phyloP scores from a whole-genome alignment of 108 stramenopile species.

The Pseudonitzschia multiseries region DNA sequence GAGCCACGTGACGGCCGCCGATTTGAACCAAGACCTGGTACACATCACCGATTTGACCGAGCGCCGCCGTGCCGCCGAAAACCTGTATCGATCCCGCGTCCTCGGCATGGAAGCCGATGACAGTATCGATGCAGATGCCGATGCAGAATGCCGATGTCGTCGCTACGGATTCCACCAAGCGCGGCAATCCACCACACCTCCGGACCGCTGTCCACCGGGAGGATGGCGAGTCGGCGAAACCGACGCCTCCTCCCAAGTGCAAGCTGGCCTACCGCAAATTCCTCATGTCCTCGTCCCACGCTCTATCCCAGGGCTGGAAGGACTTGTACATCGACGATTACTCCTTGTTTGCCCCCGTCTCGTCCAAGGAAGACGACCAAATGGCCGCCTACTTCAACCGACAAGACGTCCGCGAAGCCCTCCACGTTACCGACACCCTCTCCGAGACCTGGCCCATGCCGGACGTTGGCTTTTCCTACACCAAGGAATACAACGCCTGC shows the following conservation, averaged over 20 bases:
- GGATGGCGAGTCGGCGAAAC: not conserved
- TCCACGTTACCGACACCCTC: constrained; percentile 55
- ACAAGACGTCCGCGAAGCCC: constrained; percentile 50
- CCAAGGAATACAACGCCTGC: constrained; percentile 67
- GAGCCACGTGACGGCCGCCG: constrained; percentile 4
- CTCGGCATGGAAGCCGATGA: not conserved
- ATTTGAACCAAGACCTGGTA: constrained; percentile 32
- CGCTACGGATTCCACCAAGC: not conserved
- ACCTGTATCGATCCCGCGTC: constrained; percentile 28
- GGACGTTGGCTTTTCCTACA: constrained; percentile 56
- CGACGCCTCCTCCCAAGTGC: constrained; percentile 27
- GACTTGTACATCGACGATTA: constrained; percentile 67
- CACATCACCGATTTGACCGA: constrained; percentile 26
- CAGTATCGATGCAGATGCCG: not conserved
- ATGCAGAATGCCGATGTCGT: too few species aligned
- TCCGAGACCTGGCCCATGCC: constrained; percentile 47
- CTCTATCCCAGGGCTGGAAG: constrained; percentile 59
- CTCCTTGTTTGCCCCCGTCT: constrained; percentile 49
- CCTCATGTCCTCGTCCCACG: constrained; percentile 41
- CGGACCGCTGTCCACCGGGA: not conserved
- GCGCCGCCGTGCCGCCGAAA: constrained; percentile 12
- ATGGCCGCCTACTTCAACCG: constrained; percentile 58
- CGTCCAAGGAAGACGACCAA: constrained; percentile 44
- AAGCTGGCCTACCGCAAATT: constrained; percentile 58
- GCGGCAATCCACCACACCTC: not conserved